Conservation (phyloP, 2,329 filamentous ascomycete genomes). For the Nothophaeocryptopus gaeumannii region DNA sequence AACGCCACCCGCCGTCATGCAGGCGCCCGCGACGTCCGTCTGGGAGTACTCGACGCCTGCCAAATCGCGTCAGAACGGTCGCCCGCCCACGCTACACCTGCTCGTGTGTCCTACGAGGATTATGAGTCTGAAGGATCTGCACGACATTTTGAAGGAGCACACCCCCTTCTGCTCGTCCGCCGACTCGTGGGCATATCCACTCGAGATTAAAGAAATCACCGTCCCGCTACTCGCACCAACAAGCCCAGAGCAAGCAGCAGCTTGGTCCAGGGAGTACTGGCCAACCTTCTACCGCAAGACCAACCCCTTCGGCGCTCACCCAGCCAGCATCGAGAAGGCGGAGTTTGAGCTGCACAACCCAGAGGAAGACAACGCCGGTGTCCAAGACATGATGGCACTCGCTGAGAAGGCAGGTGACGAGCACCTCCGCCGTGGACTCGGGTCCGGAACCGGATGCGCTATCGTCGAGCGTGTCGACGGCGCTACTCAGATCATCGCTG, state of each 20-base stretch:
- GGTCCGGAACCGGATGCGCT: constrained; percentile 70
- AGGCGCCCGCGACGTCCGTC: constrained; percentile 32
- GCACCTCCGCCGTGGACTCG: constrained; percentile 57
- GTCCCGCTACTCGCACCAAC: constrained; percentile 73
- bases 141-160: constrained; percentile 38
- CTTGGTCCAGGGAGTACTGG: constrained; percentile 77
- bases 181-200: constrained; percentile 38
- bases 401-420: constrained; percentile 61
- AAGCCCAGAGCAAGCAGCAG: constrained; percentile 68
- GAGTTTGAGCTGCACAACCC: constrained; percentile 61
- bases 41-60: constrained; percentile 58
- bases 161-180: constrained; percentile 40
- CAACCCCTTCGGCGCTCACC: constrained; percentile 81
- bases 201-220: constrained; percentile 61
- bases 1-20: constrained; percentile 30
- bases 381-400: constrained; percentile 61
- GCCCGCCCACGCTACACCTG: constrained; percentile 46
- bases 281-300: constrained; percentile 82
- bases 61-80: constrained; percentile 54
- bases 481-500: constrained; percentile 60
- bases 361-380: constrained; percentile 46
- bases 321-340: constrained; percentile 67
- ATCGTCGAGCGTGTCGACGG: constrained; percentile 62
- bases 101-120: constrained; percentile 51
- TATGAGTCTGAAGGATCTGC: constrained; percentile 56